A percentile compares a stretch with the other conserved stretches of the same genome.
phyloP scores from a whole-genome alignment of 1,139 yeast species.

The Hemisphaericaspora subhashii region DNA sequence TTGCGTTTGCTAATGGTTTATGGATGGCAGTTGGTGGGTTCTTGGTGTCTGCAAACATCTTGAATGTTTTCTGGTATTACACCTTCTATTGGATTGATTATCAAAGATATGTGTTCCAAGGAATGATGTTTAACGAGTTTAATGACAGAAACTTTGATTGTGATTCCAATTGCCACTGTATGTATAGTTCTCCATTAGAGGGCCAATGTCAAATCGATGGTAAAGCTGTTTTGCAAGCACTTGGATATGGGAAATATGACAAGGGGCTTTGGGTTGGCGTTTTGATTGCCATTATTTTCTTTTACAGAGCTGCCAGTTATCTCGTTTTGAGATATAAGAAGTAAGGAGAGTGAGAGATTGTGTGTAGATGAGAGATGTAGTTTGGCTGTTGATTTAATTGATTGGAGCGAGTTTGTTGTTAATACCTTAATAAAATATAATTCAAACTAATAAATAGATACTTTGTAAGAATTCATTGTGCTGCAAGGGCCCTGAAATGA shows the following conservation, averaged over 20 bases:
- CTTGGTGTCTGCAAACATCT: conserved; percentile 30
- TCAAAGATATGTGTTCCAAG: conserved; percentile 42
- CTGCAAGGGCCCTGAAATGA: too few species aligned
- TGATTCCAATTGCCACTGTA: conserved; percentile 32
- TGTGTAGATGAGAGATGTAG: too few species aligned
- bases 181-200: conserved; percentile 29
- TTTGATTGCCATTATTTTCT: conserved; percentile 27
- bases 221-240: conserved; percentile 26
- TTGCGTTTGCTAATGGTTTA: conserved; percentile 42
- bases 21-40: conserved; percentile 49
- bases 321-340: conserved; percentile 13
- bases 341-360: too few species aligned
- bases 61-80: conserved; percentile 40
- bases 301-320: conserved; percentile 21
- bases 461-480: too few species aligned
- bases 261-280: conserved; percentile 37
- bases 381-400: too few species aligned
- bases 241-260: conserved; percentile 27
- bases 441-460: too few species aligned
- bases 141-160: conserved; percentile 27
- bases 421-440: too few species aligned
- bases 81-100: conserved; percentile 42
- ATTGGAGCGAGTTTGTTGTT: too few species aligned
- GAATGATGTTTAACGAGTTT: conserved; percentile 45
- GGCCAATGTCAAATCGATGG: conserved; percentile 32